phyloP scores from a whole-genome alignment of 1,284 basidiomycete species.

The Vanrija sp. region DNA sequence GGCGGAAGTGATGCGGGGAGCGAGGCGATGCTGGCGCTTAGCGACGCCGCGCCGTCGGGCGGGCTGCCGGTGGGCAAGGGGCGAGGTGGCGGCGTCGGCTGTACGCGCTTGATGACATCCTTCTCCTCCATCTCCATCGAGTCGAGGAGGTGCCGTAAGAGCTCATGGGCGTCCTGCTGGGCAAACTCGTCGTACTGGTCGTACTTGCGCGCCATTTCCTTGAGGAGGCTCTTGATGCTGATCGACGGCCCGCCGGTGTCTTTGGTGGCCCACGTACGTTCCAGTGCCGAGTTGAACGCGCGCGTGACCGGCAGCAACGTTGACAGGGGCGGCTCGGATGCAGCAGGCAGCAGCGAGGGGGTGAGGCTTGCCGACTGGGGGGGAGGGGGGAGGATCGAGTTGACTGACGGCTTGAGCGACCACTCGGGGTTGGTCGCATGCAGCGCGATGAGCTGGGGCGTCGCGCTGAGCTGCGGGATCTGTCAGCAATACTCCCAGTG shows the following conservation, averaged over 20 bases:
- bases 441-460: constrained; percentile 33
- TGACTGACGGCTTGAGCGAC: constrained; percentile 16
- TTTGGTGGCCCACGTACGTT: constrained; percentile 45
- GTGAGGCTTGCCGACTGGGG: constrained; percentile 26
- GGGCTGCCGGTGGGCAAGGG: too few relatives aligned
- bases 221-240: constrained; percentile 57
- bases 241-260: constrained; percentile 40
- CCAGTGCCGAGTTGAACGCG: constrained; percentile 38
- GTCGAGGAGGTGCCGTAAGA: constrained; percentile 80
- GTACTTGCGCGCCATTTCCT: constrained; percentile 73
- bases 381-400: constrained; percentile 26
- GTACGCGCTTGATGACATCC: constrained; percentile 60
- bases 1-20: background rate
- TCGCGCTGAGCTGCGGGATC: constrained; percentile 30
- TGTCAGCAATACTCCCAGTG: background rate
- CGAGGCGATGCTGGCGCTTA: too few relatives aligned
- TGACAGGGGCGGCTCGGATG: constrained; percentile 43
- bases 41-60: too few relatives aligned
- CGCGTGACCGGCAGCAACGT: constrained; percentile 42
- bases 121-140: constrained; percentile 93
- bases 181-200: constrained; percentile 77
- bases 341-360: constrained; percentile 39
- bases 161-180: constrained; percentile 93
- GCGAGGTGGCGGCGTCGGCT: background rate
- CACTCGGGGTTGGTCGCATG: constrained; percentile 26